Evolutionary conservation across 2,329 filamentous ascomycete species (phyloP).

Genomic region (Microdochium bolleyi): DNA sequence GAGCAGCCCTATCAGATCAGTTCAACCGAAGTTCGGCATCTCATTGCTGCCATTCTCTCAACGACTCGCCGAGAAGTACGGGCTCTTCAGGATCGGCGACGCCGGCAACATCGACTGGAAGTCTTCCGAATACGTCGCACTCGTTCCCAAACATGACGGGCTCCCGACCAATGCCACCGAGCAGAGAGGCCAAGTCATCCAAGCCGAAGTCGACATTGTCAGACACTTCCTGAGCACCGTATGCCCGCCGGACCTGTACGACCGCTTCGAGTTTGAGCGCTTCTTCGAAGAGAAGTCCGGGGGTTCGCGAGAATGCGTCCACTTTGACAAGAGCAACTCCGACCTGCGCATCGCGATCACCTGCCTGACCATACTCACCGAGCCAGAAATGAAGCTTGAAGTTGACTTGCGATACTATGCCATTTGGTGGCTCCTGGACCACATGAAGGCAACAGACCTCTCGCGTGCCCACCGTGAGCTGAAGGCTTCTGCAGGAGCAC

Average conservation of each 20-base stretch:
- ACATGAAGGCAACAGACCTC: conserved; percentile 17
- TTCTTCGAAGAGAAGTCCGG: conserved; percentile 22
- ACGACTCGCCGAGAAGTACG: conserved; percentile 19
- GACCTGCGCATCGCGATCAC: conserved; percentile 18
- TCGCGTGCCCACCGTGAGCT: conserved; percentile 16
- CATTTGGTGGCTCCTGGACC: conserved; percentile 16
- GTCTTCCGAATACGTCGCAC: conserved; percentile 4
- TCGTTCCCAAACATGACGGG: conserved; percentile 5
- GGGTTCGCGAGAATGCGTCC: conserved; percentile 19
- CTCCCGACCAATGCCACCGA: conserved; percentile 1
- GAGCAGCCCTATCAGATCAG: not conserved
- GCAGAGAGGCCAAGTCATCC: not conserved
- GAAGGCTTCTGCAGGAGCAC: conserved; percentile 17
- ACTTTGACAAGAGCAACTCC: conserved; percentile 21
- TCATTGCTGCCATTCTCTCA: conserved; percentile 19
- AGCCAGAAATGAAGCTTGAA: conserved; percentile 11
- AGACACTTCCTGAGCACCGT: conserved; percentile 22
- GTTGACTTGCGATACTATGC: conserved; percentile 14
- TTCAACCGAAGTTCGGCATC: conserved; percentile 5
- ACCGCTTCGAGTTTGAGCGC: conserved; percentile 21
- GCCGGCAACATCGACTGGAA: conserved; percentile 17
- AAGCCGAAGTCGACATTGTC: conserved; percentile 21
- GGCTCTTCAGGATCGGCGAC: conserved; percentile 18
- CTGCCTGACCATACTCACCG: conserved; percentile 17
- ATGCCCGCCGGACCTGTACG: conserved; percentile 21